Conservation (phyloP, 768 basidiomycete genomes). For the Mrakia gelida region DNA sequence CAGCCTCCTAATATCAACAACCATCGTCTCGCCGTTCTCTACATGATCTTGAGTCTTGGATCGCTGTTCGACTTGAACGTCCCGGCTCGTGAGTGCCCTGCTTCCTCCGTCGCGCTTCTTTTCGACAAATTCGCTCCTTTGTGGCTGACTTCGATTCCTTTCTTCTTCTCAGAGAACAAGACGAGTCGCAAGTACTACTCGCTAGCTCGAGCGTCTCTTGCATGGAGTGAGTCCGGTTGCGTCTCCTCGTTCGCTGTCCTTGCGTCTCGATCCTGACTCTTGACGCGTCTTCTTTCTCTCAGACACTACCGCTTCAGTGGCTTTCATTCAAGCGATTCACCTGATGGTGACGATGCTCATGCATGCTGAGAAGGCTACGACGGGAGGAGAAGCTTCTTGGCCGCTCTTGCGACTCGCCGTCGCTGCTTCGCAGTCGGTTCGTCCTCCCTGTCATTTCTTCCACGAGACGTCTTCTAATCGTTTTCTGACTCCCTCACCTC, state of each 20-base stretch:
- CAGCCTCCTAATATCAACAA: constrained; percentile 29
- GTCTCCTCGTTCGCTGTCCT: background rate
- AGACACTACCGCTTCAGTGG: constrained; percentile 25
- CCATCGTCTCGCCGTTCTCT: constrained; percentile 61
- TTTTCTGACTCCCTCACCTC: no score
- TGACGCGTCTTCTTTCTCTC: background rate
- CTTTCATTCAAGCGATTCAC: constrained; percentile 10
- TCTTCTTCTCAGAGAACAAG: background rate
- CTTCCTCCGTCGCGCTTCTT: background rate
- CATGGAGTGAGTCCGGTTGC: background rate
- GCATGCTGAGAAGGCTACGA: background rate
- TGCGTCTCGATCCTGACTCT: no score
- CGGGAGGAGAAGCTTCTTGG: constrained; percentile 19
- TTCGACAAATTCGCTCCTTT: background rate
- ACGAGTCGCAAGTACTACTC: constrained; percentile 28
- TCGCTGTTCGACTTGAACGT: constrained; percentile 56
- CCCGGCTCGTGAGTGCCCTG: constrained; percentile 36
- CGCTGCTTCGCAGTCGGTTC: constrained; percentile 1
- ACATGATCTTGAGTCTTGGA: constrained; percentile 63
- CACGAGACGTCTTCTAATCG: no score
- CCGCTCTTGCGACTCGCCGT: constrained; percentile 20
- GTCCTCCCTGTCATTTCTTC: no score
- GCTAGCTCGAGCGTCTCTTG: constrained; percentile 13
- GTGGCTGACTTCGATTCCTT: background rate
- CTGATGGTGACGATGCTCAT: constrained; percentile 29